Conservation (phyloP, 2,329 filamentous ascomycete species). For the Ramichloridium luteum region DNA sequence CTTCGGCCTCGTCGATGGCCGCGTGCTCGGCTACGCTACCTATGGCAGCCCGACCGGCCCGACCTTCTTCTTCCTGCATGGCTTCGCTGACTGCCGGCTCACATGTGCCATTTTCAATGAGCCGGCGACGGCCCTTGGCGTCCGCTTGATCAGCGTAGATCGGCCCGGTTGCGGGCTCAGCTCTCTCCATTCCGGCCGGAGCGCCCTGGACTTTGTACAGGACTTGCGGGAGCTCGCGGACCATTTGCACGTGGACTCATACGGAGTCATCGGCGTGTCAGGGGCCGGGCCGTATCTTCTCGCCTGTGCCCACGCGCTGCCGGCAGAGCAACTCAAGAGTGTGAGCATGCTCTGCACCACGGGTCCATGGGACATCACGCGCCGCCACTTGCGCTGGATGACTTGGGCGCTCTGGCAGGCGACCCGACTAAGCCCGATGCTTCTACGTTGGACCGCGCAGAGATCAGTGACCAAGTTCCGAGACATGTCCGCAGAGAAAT, state of each 20-base stretch:
- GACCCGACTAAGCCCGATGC: too few relatives aligned
- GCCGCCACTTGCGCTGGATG: too few relatives aligned
- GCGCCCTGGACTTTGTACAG: slow-evolving; percentile 30
- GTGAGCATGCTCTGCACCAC: slow-evolving; percentile 3
- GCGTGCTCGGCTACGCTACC: slow-evolving; percentile 32
- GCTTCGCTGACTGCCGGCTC: slow-evolving; percentile 32
- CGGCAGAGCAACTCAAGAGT: slow-evolving; percentile 11
- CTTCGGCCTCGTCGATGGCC: slow-evolving; percentile 22
- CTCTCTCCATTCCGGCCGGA: slow-evolving; percentile 27
- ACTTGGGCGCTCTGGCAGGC: too few relatives aligned
- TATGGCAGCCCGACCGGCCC: slow-evolving; percentile 27
- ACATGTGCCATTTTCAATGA: slow-evolving; percentile 28
- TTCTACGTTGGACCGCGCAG: too few relatives aligned
- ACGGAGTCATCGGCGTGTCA: slow-evolving; percentile 34
- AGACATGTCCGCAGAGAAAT: too few relatives aligned
- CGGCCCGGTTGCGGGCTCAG: slow-evolving; percentile 34
- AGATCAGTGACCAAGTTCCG: too few relatives aligned
- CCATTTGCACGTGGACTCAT: slow-evolving; percentile 30
- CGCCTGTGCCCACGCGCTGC: slow-evolving; percentile 33
- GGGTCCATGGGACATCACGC: too few relatives aligned
- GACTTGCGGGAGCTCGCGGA: slow-evolving; percentile 32
- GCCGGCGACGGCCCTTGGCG: slow-evolving; percentile 22
- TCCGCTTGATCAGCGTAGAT: slow-evolving; percentile 33
- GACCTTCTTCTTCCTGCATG: slow-evolving; percentile 33
- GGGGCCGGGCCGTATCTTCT: slow-evolving; percentile 38